Percentiles rank a stretch among this genome's conserved stretches.
phyloP scores from a whole-genome alignment of 1,284 basidiomycete genomes.

The Tremellales sp. region DNA sequence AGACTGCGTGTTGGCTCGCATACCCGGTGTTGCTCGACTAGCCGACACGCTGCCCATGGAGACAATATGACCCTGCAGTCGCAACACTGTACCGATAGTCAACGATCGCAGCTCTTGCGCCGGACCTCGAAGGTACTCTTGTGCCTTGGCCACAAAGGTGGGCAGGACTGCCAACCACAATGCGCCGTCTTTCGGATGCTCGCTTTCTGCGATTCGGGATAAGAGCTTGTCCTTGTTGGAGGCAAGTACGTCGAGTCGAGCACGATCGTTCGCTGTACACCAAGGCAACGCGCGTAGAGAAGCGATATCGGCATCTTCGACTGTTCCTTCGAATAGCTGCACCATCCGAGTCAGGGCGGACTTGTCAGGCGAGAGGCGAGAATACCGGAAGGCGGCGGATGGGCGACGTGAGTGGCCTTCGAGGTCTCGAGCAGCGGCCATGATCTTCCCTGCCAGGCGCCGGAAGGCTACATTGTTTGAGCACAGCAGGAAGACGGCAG shows the following conservation, averaged over 20 bases:
- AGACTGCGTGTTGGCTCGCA: constrained; percentile 14
- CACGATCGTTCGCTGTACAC: constrained; percentile 28
- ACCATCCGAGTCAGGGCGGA: constrained; percentile 23
- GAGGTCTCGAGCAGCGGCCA: constrained; percentile 32
- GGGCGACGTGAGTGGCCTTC: constrained; percentile 33
- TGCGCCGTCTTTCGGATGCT: constrained; percentile 44
- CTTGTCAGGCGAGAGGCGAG: constrained; percentile 26
- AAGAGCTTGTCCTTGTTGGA: constrained; percentile 26
- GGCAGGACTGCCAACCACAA: constrained; percentile 50
- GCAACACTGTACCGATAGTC: constrained; percentile 42
- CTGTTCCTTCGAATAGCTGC: constrained; percentile 31
- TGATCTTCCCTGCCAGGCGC: constrained; percentile 28
- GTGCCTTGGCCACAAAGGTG: constrained; percentile 41
- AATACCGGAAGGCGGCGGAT: constrained; percentile 42
- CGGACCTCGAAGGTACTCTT: constrained; percentile 42
- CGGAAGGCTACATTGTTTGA: constrained; percentile 51
- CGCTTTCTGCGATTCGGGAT: constrained; percentile 47
- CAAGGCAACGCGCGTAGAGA: constrained; percentile 31
- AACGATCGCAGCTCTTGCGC: constrained; percentile 45
- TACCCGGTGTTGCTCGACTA: constrained; percentile 26
- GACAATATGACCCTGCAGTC: constrained; percentile 48
- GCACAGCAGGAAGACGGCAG: constrained; percentile 73
- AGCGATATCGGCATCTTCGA: constrained; percentile 37
- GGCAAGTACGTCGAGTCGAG: constrained; percentile 29
- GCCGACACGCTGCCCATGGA: constrained; percentile 37